Percentiles rank a stretch among this genome's conserved stretches.
These are phyloP conservation scores for Lachancea meyersii DNA, from an alignment of 805 yeast genomes.

Conservation along the genomic window DNA sequence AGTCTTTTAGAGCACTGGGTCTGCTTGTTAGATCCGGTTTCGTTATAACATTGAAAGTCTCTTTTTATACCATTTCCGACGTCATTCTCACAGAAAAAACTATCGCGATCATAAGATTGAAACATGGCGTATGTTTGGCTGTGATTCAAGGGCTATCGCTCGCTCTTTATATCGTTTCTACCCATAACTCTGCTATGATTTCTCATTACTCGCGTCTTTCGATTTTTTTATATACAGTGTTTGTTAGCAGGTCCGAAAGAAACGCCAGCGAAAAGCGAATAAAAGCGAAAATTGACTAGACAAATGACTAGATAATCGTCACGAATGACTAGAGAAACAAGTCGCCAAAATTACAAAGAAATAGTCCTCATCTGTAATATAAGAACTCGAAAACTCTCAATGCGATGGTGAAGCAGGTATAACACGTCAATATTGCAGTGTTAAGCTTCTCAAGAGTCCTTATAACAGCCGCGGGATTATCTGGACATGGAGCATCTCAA, in stretches of 20 bases:
- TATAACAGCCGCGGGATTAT: no score
- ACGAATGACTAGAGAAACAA: neutral
- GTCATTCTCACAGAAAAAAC: neutral
- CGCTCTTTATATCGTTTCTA: no score
- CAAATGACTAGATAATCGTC: neutral
- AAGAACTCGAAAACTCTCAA: no score
- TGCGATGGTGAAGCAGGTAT: no score
- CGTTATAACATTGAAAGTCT: slow-evolving; percentile 1
- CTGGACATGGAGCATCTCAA: slow-evolving; percentile 23
- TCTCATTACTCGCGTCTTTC: neutral
- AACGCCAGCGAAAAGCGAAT: neutral
- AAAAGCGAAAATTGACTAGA: neutral
- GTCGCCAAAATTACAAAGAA: neutral
- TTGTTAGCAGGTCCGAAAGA: neutral
- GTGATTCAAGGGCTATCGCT: neutral
- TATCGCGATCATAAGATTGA: neutral
- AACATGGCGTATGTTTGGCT: neutral
- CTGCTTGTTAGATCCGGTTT: neutral
- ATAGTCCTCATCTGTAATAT: neutral
- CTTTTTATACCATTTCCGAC: slow-evolving; percentile 6
- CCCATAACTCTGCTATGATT: no score
- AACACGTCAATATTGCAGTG: no score
- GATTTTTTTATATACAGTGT: neutral
- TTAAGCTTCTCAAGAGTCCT: no score
- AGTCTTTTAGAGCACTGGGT: neutral